These are phyloP conservation scores for Aspergillus sergii DNA, from an alignment of 2,329 filamentous ascomycete genomes.

Conservation along the genomic window DNA sequence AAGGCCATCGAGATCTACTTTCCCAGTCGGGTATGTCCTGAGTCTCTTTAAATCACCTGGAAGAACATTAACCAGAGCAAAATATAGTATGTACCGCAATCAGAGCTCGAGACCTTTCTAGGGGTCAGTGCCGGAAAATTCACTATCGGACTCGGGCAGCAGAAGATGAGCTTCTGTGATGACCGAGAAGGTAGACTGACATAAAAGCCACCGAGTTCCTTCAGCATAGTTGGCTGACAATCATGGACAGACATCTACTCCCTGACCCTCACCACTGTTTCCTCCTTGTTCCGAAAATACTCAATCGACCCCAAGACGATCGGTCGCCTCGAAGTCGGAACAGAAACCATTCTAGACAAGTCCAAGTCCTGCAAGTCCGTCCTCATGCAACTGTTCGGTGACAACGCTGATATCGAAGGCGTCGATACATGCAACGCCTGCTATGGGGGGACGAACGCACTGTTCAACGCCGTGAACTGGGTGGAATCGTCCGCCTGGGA, in stretches of 20 bases:
- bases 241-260: constrained; percentile 76
- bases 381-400: constrained; percentile 81
- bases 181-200: constrained; percentile 74
- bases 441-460: constrained; percentile 82
- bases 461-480: constrained; percentile 85
- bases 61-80: constrained; percentile 15
- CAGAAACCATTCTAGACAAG: constrained; percentile 84
- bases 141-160: constrained; percentile 88
- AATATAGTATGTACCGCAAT: constrained; percentile 76
- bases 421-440: constrained; percentile 83
- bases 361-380: constrained; percentile 90
- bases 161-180: constrained; percentile 90
- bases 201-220: too few species aligned
- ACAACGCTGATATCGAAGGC: constrained; percentile 82
- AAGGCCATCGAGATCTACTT: constrained; percentile 93
- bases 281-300: constrained; percentile 80
- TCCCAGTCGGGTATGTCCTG: constrained; percentile 71
- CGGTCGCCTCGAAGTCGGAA: constrained; percentile 81
- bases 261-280: constrained; percentile 74
- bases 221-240: constrained; percentile 10
- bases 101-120: constrained; percentile 83
- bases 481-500: constrained; percentile 86
- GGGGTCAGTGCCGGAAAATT: constrained; percentile 81
- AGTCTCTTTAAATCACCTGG: background rate
- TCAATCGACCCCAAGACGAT: constrained; percentile 76